Evolutionary conservation across 805 yeast species (phyloP), one percentile per base, ranked within the genome.

Genomic region (Kodamaea jinghongensis): DNA sequence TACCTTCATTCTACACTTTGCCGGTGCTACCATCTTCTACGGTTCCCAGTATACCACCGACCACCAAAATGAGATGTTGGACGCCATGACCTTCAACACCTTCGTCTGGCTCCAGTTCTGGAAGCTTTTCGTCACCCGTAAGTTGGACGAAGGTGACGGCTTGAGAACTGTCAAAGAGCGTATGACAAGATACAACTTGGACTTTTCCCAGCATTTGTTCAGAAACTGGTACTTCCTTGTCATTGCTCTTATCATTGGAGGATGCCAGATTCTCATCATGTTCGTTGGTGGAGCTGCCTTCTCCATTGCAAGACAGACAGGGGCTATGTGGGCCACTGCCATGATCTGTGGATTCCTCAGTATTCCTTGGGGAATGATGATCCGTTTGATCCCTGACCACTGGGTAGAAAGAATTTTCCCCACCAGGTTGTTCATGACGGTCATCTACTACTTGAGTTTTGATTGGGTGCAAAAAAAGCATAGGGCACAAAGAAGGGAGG

Each of bases 91-190:
- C 1, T 93, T 93, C 71, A 93, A 93, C 61, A 75, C 98, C 0
- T 93, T 93, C 71, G 98, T 93, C 34, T 93, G 99, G 99, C 71
- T 93, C 62, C 99, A 93, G 67, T 84, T 93, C 58, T 93, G 93
- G 78, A 89, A 91, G 52, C 73, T 93, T 64, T 79, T 91, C 55
- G 95, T 88, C 31, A 82, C 96, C 12, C 79, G 99, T 56, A 86
- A 95, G 48, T 69, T 93, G 43, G 97, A 93, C 62, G 95, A 86
- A 63, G 89, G 82, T 40, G 90, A 83, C 51, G 88, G 83, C 15
- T 67, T 83, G 17, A 67, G 67, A 2, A 68, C 61, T 2, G 67
- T 85, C 36, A 70, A 68, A 44, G 83, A 73, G 22, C 74, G 95
- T 55, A 69, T 83, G 36, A 74, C 81, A 8, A 47, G 63, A 14